phyloP scores from a whole-genome alignment of 768 basidiomycete genomes.

The Trametopsis cervina region DNA sequence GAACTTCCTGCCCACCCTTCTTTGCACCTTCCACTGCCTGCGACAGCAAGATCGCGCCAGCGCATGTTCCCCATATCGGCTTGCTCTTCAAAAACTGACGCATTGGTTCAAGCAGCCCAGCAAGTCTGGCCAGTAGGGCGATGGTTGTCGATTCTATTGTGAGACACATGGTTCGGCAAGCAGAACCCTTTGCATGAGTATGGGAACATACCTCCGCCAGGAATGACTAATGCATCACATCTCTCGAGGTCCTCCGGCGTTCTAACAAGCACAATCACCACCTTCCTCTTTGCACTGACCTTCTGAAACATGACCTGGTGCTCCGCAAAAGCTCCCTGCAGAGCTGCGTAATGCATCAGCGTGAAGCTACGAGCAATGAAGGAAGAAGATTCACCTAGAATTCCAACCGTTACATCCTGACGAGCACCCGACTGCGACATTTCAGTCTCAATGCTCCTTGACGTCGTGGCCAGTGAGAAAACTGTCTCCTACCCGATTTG shows the following conservation, averaged over 20 bases:
- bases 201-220: slow-evolving; percentile 67
- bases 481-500: background rate
- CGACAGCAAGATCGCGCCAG: slow-evolving; percentile 87
- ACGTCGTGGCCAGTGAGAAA: background rate
- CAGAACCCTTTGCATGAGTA: background rate
- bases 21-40: slow-evolving; percentile 69
- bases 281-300: slow-evolving; percentile 37
- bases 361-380: background rate
- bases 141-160: slow-evolving; percentile 86
- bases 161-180: slow-evolving; percentile 3
- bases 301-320: slow-evolving; percentile 68
- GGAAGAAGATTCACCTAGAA: slow-evolving; percentile 7
- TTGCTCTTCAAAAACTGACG: slow-evolving; percentile 62
- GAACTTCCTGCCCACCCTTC: slow-evolving; percentile 81
- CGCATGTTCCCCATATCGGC: slow-evolving; percentile 94
- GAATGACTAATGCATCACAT: slow-evolving; percentile 87
- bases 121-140: slow-evolving; percentile 61
- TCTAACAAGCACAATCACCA: slow-evolving; percentile 56
- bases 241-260: slow-evolving; percentile 63
- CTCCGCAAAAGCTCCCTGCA: slow-evolving; percentile 91
- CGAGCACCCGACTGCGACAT: slow-evolving; percentile 7
- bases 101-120: slow-evolving; percentile 78
- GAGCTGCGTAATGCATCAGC: slow-evolving; percentile 39
- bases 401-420: slow-evolving; percentile 11
- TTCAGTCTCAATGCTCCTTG: background rate